Base-by-base conservation (phyloP, 2,329 filamentous ascomycete genomes). In the Colletotrichum kahawae region DNA sequence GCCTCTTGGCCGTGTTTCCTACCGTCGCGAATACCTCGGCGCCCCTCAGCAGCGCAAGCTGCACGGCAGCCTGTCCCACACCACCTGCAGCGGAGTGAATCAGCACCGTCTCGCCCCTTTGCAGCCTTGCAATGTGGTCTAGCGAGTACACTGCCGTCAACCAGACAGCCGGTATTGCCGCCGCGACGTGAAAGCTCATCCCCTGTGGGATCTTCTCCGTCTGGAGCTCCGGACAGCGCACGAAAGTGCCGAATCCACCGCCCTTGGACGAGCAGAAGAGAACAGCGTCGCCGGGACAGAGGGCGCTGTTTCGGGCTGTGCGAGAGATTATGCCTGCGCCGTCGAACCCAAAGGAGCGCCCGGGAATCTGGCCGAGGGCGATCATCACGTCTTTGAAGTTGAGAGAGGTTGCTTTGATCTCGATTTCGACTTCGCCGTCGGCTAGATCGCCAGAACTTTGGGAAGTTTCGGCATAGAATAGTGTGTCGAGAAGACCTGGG, bases 321-420 rank as follows among this genome's bases (percentile, higher is more conserved):
- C 78, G 77, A 2, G 79, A 76, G 4, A 84, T 77, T 7, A 82
- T 70, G 5, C 84, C 85, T 5, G 82, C 78, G 31, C 80, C 81
- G 66, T 85, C 84, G 7, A 80, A 79, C 4, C 80, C 81, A 77
- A 85, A 81, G 14, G 76, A 70, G 2, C 79, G 74, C 1, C 80
- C 78, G 1, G 79, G 77, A 6, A 84, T 76, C 63, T 83, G 80
- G 4, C 84, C 84, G 18, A 83, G 73, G 3, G 83, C 81, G 24
- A 85, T 80, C 3, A 84, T 79, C 5, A 85, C 80, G 54, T 85
- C 83, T 56, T 82, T 82, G 77, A 85, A 84, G 75, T 84, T 83
- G 65, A 84, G 77, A 16, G 82, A 79, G 12, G 79, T 74, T 2
- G 80, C 77, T 12, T 77, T 71, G 9, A 78, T 57, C 34, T 77